phyloP scores from a whole-genome alignment of 2,329 filamentous ascomycete genomes.

The Monilinia vaccinii-corymbosi region DNA sequence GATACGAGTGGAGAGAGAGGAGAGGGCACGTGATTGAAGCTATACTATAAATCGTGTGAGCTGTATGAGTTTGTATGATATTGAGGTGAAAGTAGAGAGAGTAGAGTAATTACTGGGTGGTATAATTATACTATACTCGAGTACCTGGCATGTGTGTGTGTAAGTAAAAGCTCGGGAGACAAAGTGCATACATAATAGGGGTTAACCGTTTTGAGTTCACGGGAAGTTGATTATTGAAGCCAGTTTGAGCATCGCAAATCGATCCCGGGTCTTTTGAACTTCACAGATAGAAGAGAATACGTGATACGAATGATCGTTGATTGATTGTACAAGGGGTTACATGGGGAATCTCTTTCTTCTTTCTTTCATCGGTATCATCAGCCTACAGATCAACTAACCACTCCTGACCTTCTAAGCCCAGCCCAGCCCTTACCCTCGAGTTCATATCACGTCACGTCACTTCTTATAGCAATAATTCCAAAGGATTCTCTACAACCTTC shows the following conservation, averaged over 20 bases:
- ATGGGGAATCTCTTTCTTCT: conserved; percentile 20
- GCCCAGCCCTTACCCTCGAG: not conserved
- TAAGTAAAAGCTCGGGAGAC: not conserved
- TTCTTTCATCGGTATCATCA: conserved; percentile 12
- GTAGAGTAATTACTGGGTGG: too few relatives aligned
- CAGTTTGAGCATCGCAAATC: not conserved
- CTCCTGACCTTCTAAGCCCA: not conserved
- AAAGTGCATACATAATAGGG: too few relatives aligned
- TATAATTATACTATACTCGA: too few relatives aligned
- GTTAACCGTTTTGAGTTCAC: too few relatives aligned
- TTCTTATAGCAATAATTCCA: conserved; percentile 75
- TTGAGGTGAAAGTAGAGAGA: too few relatives aligned
- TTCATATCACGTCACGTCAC: conserved; percentile 5
- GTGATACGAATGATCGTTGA: not conserved
- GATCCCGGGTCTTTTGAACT: not conserved
- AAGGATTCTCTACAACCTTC: conserved; percentile 94
- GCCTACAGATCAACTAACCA: conserved; percentile 2
- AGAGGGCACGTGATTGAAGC: too few relatives aligned
- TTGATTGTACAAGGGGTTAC: conserved; percentile 14
- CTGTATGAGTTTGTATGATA: too few relatives aligned
- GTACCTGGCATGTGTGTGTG: not conserved
- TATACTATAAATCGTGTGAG: too few relatives aligned
- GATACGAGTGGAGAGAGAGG: too few relatives aligned
- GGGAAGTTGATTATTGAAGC: not conserved
- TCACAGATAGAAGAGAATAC: not conserved